A percentile compares a stretch with the other conserved stretches of the same genome.
These are phyloP conservation scores for Mycena galericulata DNA, from an alignment of 768 basidiomycete genomes.

Conservation along the genomic window DNA sequence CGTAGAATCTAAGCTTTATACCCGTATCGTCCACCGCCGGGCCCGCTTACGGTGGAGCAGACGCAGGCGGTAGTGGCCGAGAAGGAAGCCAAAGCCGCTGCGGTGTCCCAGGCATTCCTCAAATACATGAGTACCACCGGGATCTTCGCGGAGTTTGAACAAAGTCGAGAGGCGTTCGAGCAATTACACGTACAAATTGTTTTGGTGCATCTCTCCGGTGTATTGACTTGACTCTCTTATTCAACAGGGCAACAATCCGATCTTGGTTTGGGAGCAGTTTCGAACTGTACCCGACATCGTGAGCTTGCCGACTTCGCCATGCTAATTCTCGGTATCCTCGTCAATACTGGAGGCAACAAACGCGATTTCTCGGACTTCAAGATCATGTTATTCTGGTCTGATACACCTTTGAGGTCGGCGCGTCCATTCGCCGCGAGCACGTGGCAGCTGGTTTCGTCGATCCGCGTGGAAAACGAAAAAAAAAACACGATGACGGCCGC, in stretches of 20 bases:
- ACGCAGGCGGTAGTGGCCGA: neutral
- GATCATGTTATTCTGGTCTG: constrained; percentile 31
- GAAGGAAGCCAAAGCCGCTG: neutral
- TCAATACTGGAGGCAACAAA: constrained; percentile 42
- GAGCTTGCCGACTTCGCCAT: constrained; percentile 41
- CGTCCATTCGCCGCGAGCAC: constrained; percentile 35
- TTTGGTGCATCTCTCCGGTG: neutral
- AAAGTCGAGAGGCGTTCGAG: neutral
- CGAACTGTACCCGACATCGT: neutral
- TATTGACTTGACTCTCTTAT: neutral
- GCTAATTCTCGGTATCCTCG: constrained; percentile 37
- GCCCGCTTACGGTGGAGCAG: neutral
- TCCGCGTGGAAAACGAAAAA: constrained; percentile 26
- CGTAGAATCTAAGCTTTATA: neutral
- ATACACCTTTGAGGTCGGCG: constrained; percentile 35
- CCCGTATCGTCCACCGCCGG: neutral
- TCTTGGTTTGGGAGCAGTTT: constrained; percentile 36
- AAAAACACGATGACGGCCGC: constrained; percentile 36
- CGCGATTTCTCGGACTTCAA: constrained; percentile 43
- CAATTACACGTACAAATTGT: neutral
- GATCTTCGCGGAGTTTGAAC: neutral
- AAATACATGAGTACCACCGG: neutral
- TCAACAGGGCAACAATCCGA: constrained; percentile 28
- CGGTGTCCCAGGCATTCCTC: neutral
- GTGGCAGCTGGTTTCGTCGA: constrained; percentile 31